Conservation (phyloP, 2,329 filamentous ascomycete species). For the Lecanosticta acicola region DNA sequence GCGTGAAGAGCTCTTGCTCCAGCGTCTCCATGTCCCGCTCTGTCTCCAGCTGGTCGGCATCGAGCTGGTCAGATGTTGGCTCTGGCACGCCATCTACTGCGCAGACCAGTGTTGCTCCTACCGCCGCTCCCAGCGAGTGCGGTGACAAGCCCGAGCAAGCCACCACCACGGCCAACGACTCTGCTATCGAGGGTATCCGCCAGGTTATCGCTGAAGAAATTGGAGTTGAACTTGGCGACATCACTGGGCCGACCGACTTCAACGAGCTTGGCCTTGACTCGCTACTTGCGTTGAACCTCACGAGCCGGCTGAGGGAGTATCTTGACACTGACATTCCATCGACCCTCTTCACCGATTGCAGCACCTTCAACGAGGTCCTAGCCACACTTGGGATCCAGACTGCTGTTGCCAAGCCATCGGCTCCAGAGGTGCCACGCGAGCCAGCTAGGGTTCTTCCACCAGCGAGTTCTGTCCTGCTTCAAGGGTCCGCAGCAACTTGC, state of each 20-base stretch:
- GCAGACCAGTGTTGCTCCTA: not conserved
- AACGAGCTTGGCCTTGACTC: conserved; percentile 30
- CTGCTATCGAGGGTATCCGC: too few species aligned
- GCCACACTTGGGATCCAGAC: conserved; percentile 4
- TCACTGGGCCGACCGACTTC: conserved; percentile 25
- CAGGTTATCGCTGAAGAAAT: conserved; percentile 27
- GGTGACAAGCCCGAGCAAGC: not conserved
- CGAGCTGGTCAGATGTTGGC: not conserved
- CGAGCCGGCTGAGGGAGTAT: conserved; percentile 24
- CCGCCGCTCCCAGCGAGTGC: not conserved
- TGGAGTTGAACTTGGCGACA: conserved; percentile 23
- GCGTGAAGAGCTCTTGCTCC: too few species aligned
- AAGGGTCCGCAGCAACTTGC: conserved; percentile 15
- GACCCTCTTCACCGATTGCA: conserved; percentile 4
- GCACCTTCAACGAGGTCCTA: not conserved
- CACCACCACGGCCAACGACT: not conserved
- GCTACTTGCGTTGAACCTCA: conserved; percentile 25
- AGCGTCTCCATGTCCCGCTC: not conserved
- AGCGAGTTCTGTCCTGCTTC: conserved; percentile 14
- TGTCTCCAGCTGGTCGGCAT: not conserved
- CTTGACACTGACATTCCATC: conserved; percentile 10
- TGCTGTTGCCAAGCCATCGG: not conserved
- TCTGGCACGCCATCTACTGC: not conserved
- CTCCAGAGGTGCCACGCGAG: not conserved
- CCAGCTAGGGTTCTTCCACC: too few species aligned